Conservation (phyloP, 2,329 filamentous ascomycete species). For the Botrytis porri region DNA sequence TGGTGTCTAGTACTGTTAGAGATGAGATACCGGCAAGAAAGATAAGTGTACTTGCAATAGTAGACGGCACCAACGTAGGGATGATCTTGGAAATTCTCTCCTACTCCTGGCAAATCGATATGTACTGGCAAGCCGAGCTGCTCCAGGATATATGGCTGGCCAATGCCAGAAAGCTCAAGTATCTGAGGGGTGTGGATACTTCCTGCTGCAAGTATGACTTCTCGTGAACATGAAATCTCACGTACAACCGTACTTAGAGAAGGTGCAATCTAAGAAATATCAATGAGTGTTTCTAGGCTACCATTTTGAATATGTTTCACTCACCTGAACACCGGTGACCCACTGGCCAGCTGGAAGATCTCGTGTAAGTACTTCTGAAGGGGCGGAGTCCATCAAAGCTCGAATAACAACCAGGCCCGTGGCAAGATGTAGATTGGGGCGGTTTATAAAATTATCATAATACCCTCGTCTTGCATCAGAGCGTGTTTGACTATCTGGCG, state of each 20-base stretch:
- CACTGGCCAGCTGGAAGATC: constrained; percentile 22
- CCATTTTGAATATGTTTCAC: constrained; percentile 8
- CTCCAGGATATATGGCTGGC: constrained; percentile 44
- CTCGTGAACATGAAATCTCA: constrained; percentile 44
- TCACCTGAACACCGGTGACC: constrained; percentile 43
- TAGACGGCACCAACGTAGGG: constrained; percentile 34
- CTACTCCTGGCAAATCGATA: constrained; percentile 49
- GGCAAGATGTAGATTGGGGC: constrained; percentile 43
- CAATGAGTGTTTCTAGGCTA: not conserved
- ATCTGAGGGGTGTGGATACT: constrained; percentile 52
- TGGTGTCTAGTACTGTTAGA: constrained; percentile 27
- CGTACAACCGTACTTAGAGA: constrained; percentile 26
- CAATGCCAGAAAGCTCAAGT: constrained; percentile 52
- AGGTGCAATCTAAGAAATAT: constrained; percentile 26
- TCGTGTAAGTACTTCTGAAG: constrained; percentile 8
- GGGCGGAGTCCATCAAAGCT: constrained; percentile 33
- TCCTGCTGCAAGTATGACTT: constrained; percentile 52
- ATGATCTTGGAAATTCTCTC: constrained; percentile 51
- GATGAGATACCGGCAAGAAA: not conserved
- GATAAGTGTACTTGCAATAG: constrained; percentile 26
- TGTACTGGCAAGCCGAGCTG: constrained; percentile 44
- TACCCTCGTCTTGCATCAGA: constrained; percentile 44
- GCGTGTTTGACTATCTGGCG: constrained; percentile 42
- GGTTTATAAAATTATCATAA: constrained; percentile 39
- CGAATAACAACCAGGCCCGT: constrained; percentile 43